Conservation (phyloP, 106 monocot species). For the Posidonia australis region DNA sequence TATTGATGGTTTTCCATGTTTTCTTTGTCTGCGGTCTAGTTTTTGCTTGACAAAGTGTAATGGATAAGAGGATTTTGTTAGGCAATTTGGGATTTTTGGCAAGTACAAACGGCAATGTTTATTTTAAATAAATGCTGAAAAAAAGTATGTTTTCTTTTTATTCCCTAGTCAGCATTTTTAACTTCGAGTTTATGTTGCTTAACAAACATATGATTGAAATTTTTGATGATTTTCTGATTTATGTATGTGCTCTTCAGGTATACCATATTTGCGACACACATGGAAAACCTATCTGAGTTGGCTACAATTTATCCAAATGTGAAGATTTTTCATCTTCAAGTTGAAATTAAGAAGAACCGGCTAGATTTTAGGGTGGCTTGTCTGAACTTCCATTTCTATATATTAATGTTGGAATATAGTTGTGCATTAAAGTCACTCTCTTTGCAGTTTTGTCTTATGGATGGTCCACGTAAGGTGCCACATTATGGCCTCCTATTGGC, state of each 20-base stretch:
- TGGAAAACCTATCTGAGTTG: conserved; percentile 78
- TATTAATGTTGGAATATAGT: not conserved
- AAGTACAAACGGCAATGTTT: no score
- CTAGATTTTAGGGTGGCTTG: conserved; percentile 78
- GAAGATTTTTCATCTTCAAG: conserved; percentile 97
- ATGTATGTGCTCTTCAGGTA: conserved; percentile 31
- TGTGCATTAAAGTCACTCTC: not conserved
- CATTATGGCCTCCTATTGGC: conserved; percentile 95
- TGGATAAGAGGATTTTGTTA: no score
- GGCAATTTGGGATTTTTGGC: no score
- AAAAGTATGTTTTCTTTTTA: no score
- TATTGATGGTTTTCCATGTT: no score
- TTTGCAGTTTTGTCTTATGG: conserved; percentile 68
- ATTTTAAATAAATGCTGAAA: no score
- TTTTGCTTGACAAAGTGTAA: no score
- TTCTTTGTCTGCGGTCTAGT: no score
- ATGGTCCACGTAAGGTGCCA: conserved; percentile 61
- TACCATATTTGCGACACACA: conserved; percentile 93
- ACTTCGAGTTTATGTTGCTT: no score
- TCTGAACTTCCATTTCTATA: not conserved
- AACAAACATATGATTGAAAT: no score
- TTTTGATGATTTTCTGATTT: not conserved
- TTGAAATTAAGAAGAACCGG: conserved; percentile 82
- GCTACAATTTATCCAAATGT: conserved; percentile 85
- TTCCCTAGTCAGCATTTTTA: no score